Percentiles rank a stretch among this genome's conserved stretches.
Evolutionary conservation across 768 basidiomycete genomes (phyloP).

Genomic region (Mycena latifolia): DNA sequence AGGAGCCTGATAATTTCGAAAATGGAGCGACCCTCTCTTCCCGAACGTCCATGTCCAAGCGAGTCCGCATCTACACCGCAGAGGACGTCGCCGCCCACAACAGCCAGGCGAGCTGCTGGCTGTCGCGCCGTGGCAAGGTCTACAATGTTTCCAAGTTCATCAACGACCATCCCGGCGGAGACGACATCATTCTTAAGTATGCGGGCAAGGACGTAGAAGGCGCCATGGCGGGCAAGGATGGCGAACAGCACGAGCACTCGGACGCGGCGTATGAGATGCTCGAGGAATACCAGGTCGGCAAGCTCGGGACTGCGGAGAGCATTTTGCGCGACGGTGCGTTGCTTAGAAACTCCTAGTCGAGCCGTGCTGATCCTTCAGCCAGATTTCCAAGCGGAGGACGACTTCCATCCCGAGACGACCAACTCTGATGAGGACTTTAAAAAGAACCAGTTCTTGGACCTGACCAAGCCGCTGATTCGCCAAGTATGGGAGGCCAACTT

Average conservation of each 20-base stretch:
- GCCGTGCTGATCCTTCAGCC: not conserved
- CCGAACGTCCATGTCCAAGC: constrained; percentile 64
- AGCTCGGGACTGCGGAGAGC: constrained; percentile 79
- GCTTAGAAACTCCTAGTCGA: constrained; percentile 16
- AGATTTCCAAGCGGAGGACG: constrained; percentile 93
- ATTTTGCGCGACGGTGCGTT: constrained; percentile 82
- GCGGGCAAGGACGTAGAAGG: constrained; percentile 88
- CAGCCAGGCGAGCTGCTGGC: constrained; percentile 78
- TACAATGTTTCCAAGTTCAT: constrained; percentile 92
- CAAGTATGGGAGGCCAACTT: constrained; percentile 94
- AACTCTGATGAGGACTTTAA: constrained; percentile 84
- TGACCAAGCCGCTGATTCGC: constrained; percentile 83
- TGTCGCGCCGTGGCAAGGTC: constrained; percentile 84
- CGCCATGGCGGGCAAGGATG: constrained; percentile 78
- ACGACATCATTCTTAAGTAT: constrained; percentile 86
- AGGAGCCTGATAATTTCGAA: not conserved
- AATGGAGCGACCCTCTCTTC: constrained; percentile 12
- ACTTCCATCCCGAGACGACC: constrained; percentile 94
- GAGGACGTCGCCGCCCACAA: constrained; percentile 82
- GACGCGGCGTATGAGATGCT: constrained; percentile 94
- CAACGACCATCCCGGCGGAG: constrained; percentile 93
- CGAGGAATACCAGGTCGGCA: constrained; percentile 88
- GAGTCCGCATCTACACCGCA: constrained; percentile 78
- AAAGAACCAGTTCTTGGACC: constrained; percentile 93
- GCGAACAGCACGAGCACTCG: constrained; percentile 88